These are phyloP conservation scores for Kwoniella shandongensis DNA, from an alignment of 768 basidiomycete species.

Conservation along the genomic window DNA sequence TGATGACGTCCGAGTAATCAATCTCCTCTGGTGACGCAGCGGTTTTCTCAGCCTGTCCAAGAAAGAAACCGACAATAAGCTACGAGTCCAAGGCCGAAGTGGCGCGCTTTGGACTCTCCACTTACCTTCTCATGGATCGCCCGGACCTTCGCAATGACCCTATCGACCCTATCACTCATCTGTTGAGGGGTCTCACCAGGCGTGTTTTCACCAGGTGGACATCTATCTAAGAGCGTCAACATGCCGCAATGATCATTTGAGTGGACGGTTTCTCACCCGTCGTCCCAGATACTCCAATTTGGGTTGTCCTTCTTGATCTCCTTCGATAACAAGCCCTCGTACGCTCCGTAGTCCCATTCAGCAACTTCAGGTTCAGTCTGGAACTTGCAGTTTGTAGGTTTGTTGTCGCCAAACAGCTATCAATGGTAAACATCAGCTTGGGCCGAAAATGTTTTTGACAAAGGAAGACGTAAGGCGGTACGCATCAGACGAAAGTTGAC, in stretches of 20 bases:
- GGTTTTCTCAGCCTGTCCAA: constrained; percentile 32
- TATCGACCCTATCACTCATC: constrained; percentile 76
- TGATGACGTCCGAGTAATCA: constrained; percentile 65
- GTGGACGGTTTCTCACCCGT: constrained; percentile 61
- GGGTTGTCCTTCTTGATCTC: constrained; percentile 68
- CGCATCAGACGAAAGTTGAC: background rate
- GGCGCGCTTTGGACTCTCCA: no score
- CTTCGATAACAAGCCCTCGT: constrained; percentile 76
- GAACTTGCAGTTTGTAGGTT: constrained; percentile 32
- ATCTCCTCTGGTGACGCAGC: constrained; percentile 35
- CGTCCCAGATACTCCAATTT: constrained; percentile 79
- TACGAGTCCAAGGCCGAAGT: no score
- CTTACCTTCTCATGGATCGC: constrained; percentile 46
- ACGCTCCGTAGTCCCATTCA: constrained; percentile 87
- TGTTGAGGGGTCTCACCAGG: constrained; percentile 76
- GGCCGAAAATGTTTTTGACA: background rate
- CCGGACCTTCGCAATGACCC: constrained; percentile 67
- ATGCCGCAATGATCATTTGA: no score
- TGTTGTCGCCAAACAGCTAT: constrained; percentile 48
- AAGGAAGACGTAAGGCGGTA: background rate
- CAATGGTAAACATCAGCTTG: background rate
- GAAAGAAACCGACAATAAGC: no score
- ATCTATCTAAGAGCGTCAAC: constrained; percentile 57
- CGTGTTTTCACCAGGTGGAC: constrained; percentile 63
- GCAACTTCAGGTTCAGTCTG: constrained; percentile 47